Conservation (phyloP, 169 alveolate genomes). For the Ichthyophthirius multifiliis region DNA sequence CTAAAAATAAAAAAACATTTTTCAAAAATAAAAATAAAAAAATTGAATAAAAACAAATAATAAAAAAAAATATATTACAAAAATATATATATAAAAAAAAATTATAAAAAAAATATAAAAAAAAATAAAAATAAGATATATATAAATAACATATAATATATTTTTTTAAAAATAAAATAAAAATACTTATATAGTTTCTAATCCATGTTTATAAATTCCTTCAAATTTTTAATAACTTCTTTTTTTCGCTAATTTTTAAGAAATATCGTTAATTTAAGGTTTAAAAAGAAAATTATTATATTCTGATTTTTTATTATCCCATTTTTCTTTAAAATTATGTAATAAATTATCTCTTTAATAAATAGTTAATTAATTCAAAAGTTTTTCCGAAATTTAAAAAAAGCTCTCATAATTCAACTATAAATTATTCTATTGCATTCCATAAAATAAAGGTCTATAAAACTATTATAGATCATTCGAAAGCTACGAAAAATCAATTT, state of each 20-base stretch:
- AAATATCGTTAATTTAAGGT: not conserved
- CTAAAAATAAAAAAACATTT: not conserved
- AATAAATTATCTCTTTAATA: not conserved
- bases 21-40: too few relatives aligned
- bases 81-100: too few relatives aligned
- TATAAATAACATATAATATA: not conserved
- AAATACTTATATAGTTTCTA: not conserved
- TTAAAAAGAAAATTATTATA: not conserved
- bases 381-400: not conserved
- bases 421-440: not conserved
- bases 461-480: not conserved
- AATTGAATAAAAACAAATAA: too few relatives aligned
- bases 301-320: conserved; percentile 3
- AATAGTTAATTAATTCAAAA: not conserved
- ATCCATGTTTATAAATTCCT: not conserved
- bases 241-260: not conserved
- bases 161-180: not conserved
- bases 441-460: not conserved
- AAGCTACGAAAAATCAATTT: not conserved
- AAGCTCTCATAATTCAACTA: not conserved
- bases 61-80: too few relatives aligned
- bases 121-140: too few relatives aligned
- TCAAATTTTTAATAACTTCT: conserved; percentile 1
- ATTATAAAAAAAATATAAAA: too few relatives aligned
- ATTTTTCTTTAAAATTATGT: not conserved